These are phyloP conservation scores for Talaromyces proteolyticus DNA, from an alignment of 495 filamentous ascomycete species.

Conservation along the genomic window DNA sequence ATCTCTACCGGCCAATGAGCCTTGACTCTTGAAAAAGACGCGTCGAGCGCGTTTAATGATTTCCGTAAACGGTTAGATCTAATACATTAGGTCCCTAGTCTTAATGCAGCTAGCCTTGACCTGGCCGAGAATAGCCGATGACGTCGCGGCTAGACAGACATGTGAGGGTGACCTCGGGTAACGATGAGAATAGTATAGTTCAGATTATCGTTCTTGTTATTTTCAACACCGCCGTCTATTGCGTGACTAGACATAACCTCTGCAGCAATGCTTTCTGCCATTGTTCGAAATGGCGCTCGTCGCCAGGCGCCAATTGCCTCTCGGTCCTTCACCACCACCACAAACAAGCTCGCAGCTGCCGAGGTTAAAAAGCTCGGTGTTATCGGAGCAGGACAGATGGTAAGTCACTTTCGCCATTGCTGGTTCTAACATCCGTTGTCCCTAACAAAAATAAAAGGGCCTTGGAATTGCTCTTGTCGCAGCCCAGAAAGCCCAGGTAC, in stretches of 20 bases:
- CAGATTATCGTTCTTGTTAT: background rate
- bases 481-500: conserved; percentile 74
- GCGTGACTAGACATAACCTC: no score
- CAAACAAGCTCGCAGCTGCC: conserved; percentile 36
- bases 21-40: conserved; percentile 15
- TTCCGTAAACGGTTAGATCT: background rate
- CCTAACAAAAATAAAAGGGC: conserved; percentile 64
- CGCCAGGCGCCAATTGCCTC: conserved; percentile 25
- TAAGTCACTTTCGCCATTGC: no score
- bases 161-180: no score
- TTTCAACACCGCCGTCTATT: no score
- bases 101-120: conserved; percentile 13
- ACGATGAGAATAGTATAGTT: no score
- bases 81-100: no score
- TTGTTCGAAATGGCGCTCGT: conserved; percentile 21
- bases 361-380: conserved; percentile 89
- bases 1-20: background rate
- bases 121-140: conserved; percentile 37
- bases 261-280: conserved; percentile 27
- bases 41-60: conserved; percentile 11
- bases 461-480: conserved; percentile 95
- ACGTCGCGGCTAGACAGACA: no score
- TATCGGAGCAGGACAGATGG: conserved; percentile 95
- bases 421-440: no score
- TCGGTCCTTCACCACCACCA: conserved; percentile 38